Conservation (phyloP, 257 asterid species). For the Solanum ossicruentum region DNA sequence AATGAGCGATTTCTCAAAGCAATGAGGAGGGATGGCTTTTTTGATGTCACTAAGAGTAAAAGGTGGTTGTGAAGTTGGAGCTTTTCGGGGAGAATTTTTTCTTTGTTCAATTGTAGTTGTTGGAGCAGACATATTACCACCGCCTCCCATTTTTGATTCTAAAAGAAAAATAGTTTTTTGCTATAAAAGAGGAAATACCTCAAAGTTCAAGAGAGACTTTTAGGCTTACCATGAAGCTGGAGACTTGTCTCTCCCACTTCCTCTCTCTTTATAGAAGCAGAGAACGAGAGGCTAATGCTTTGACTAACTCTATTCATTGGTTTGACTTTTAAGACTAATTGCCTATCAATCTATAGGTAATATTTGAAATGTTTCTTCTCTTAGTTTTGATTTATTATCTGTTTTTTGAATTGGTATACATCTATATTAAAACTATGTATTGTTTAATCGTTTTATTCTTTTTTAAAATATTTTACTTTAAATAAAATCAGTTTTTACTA, state of each 20-base stretch:
- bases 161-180: no score
- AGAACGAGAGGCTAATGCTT: no score
- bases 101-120: constrained; percentile 2
- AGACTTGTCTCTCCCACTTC: background rate
- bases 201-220: no score
- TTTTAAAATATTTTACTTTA: no score
- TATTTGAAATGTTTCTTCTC: no score
- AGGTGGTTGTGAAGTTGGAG: constrained; percentile 7
- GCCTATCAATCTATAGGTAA: no score
- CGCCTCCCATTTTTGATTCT: constrained; percentile 36
- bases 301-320: no score
- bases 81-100: constrained; percentile 16
- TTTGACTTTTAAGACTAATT: no score
- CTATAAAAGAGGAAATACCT: background rate
- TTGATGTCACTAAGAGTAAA: constrained; percentile 48
- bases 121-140: constrained; percentile 40
- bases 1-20: constrained; percentile 37
- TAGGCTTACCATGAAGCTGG: background rate
- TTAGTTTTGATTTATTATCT: no score
- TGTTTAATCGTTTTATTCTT: fast-evolving
- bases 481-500: no score
- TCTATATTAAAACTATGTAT: no score
- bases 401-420: no score
- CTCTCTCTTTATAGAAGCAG: background rate
- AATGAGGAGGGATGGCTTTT: constrained; percentile 7